Percentiles rank a stretch among this genome's conserved stretches.
These are phyloP conservation scores for Dactylellina cionopaga DNA, from an alignment of 2,329 filamentous ascomycete genomes.

Conservation along the genomic window DNA sequence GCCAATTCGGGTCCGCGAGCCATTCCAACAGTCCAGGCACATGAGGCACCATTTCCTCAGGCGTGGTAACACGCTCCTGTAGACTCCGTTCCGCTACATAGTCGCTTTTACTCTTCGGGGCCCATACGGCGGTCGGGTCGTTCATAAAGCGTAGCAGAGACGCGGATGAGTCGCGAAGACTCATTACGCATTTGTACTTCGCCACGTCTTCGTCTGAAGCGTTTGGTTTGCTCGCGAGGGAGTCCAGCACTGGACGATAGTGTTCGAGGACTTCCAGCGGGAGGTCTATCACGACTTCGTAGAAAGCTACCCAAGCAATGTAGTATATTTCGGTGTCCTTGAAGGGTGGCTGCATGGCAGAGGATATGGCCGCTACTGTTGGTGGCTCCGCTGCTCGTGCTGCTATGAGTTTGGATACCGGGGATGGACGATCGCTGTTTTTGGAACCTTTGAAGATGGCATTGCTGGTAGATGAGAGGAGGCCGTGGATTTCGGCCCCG, in stretches of 20 bases:
- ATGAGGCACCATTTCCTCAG: slow-evolving; percentile 12
- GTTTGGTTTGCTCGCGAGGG: not conserved
- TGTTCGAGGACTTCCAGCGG: not conserved
- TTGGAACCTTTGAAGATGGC: not conserved
- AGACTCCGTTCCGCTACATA: slow-evolving; percentile 4
- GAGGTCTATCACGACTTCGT: not conserved
- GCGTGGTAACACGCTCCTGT: slow-evolving; percentile 3
- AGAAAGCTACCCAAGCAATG: not conserved
- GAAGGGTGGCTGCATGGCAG: not conserved
- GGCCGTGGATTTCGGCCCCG: not conserved
- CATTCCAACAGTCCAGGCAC: slow-evolving; percentile 5
- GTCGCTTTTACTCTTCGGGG: not conserved
- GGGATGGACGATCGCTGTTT: not conserved
- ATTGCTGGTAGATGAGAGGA: not conserved
- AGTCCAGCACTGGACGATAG: not conserved
- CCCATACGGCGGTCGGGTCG: slow-evolving; percentile 6
- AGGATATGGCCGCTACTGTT: not conserved
- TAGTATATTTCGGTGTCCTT: not conserved
- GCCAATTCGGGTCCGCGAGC: slow-evolving; percentile 24
- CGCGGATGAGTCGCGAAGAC: too few species aligned
- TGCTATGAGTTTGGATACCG: not conserved
- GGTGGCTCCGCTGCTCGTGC: not conserved
- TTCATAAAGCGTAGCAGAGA: slow-evolving; percentile 8
- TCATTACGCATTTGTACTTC: too few species aligned
- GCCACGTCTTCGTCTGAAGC: not conserved